Evolutionary conservation across 2,329 filamentous ascomycete species (phyloP), one percentile per base, ranked within the genome.

Genomic region (Diaporthe batatas): DNA sequence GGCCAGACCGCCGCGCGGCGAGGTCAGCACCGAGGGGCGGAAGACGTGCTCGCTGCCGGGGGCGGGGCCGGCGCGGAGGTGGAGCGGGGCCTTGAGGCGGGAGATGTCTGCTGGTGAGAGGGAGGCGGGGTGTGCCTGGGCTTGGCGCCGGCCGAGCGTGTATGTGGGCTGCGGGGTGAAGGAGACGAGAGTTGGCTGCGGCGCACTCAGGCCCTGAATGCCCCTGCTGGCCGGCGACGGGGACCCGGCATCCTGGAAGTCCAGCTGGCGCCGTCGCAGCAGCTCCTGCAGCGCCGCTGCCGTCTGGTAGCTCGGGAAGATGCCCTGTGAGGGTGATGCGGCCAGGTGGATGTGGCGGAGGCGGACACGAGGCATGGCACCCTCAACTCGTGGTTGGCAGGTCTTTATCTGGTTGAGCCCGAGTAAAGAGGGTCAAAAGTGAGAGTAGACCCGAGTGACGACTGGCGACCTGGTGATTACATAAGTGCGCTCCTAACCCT

Each of bases 61-160:
- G n/a, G n/a, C n/a, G n/a, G n/a, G n/a, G n/a, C n/a, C n/a, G 64
- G 47, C 74, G 62, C 74, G 23, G 53, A 87, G 77, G 34, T 73
- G 75, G 34, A 89, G 80, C 1, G 84, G 84, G 4, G 80, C 81
- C 10, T 77, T 79, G 53, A 91, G 82, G 2, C 84, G 82, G 4
- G 78, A 79, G 2, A 84, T 81, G 76, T 92, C 88, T 1, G 78
- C 76, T 0, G 78, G 68, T 1, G 85, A 83, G 3, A 93, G 82
- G 2, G 83, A 81, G 34, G 44, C 2, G 6, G 55, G 16, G 2
- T 47, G 21, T 29, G 44, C 10, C 72, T 25, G 47, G 77, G 80
- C 81, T 79, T 98, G 95, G 42, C 96, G 93, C 7, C 96, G 92
- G 70, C 96, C 96, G 76, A 95, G 93, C 18, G 96, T 98, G 83